Evolutionary conservation across 75 land plant genomes (phyloP).

Genomic region (Sequoiadendron giganteum): DNA sequence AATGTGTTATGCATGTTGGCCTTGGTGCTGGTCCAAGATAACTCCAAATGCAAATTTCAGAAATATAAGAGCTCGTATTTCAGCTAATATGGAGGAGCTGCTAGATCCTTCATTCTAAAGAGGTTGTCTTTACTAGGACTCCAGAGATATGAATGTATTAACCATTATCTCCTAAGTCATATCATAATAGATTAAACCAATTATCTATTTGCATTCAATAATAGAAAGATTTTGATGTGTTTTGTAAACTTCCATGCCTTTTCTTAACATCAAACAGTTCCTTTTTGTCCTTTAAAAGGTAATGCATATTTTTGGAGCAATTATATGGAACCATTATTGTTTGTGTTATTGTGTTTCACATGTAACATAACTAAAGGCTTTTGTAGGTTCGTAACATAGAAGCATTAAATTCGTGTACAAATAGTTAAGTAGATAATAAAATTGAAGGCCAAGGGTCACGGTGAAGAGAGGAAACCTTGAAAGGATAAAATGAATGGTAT

Average conservation of each 20-base stretch:
- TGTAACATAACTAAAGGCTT: neutral
- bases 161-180: too few species aligned
- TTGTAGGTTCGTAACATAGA: neutral
- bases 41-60: neutral
- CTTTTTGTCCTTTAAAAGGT: constrained; percentile 6
- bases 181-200: too few species aligned
- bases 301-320: neutral
- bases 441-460: too few species aligned
- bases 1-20: constrained; percentile 66
- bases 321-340: neutral
- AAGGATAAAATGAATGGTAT: too few species aligned
- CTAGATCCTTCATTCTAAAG: constrained; percentile 23
- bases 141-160: neutral
- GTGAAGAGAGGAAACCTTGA: too few species aligned
- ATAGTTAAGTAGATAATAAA: neutral
- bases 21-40: constrained; percentile 45
- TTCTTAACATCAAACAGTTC: too few species aligned
- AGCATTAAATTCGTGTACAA: neutral
- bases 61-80: constrained; percentile 6
- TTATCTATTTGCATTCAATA: too few species aligned
- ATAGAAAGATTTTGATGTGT: too few species aligned
- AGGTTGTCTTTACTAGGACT: neutral
- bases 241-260: too few species aligned
- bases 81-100: constrained; percentile 48
- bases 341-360: neutral